Base-by-base conservation (phyloP, 192 early-diverging fungal species). In the Rhizophlyctis rosea region DNA sequence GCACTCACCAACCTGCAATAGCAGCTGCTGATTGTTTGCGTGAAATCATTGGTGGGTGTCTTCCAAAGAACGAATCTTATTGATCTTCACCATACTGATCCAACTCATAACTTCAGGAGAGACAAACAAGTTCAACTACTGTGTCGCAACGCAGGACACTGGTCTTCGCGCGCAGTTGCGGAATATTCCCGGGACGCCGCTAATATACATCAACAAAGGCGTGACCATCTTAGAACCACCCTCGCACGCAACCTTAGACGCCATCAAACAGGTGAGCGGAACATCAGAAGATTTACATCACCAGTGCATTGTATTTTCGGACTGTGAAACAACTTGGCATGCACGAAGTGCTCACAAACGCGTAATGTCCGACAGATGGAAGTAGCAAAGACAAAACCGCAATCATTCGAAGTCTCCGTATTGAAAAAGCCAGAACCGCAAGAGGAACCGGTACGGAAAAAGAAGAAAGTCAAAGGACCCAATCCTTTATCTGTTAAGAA, bases 401-500 rank as follows among this genome's bases (percentile, higher is more conserved):
- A 76, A 39, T 53, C 72, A 58, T 77, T 73, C 80, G 72, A 90
- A 71, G 69, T 64, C 56, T 33, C 75, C 73, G 47, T 74, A 2
- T 47, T 77, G 24, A 70, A 71, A 29, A 84, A 59, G 53, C 72
- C 63, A 51, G 59, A 63, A 56, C 66, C 34, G 65, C 67, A 36
- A 64, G 78, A 51, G 30, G 82, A 74, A 76, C 64, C 63, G 85
- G 80, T 67, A 67, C 70, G 48, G n/a, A 62, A 39, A 1, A 76
- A 72, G 64, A 88, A 88, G 68, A 87, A 86, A 27, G 76, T 84
- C 34, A 93, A 93, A 75, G 85, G 78, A 27, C 90, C 91, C 3
- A 97, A 97, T 63, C 91, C 92, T 52, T 71, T 96, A 14, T 90
- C 91, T 27, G 65, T 91, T 44, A 97, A 93, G 73, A 96, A 92